Base-by-base conservation (phyloP, 2,329 filamentous ascomycete genomes). In the Trematosphaeria pertusa region DNA sequence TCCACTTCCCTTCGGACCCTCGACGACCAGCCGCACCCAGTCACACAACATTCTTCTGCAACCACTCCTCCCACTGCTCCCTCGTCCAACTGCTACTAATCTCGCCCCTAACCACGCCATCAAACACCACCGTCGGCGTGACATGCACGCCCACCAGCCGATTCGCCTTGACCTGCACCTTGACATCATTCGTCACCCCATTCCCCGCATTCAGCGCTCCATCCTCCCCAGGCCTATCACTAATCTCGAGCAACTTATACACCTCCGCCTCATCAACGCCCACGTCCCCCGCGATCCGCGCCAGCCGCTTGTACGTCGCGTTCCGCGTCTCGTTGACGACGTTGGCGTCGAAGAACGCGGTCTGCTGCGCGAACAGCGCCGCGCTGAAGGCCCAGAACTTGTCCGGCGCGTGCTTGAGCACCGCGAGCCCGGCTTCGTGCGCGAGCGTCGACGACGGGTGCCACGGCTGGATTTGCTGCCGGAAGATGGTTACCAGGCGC, bases 391-490 rank as follows among this genome's bases (percentile, higher is more conserved):
- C 78, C 85, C 87, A 96, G 80, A 95, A 97, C 57, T 84, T 85
- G 14, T 80, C 77, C 0, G 89, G 87, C 2, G 84, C 77, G 5
- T 90, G 72, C 40, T 81, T 82, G 59, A 93, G 80, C 1, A 97
- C 90, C 2, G 91, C 93, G 22, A 91, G 82, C 3, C 79, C 92
- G 22, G 91, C 88, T 80, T 97, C 93, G 76, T 93, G 89, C 45
- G 83, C 79, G 20, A 79, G 71, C 0, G 75, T 79, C 0, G 69
- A 91, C 15, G 88, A 91, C 1, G 93, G 93, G 75, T 97, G 92
- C 93, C 93, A 96, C 11, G 91, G 91, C 76, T 96, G 91, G 64
- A 97, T 84, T 70, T 96, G 91, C 70, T 93, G 92, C 38, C 92
- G 87, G 79, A 97, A 89, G 64, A 97, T 83, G 59, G 96, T 79